A percentile compares a stretch with the other conserved stretches of the same genome.
These are phyloP conservation scores for Chlorophyllum brunneum DNA, from an alignment of 768 basidiomycete genomes.

Conservation along the genomic window DNA sequence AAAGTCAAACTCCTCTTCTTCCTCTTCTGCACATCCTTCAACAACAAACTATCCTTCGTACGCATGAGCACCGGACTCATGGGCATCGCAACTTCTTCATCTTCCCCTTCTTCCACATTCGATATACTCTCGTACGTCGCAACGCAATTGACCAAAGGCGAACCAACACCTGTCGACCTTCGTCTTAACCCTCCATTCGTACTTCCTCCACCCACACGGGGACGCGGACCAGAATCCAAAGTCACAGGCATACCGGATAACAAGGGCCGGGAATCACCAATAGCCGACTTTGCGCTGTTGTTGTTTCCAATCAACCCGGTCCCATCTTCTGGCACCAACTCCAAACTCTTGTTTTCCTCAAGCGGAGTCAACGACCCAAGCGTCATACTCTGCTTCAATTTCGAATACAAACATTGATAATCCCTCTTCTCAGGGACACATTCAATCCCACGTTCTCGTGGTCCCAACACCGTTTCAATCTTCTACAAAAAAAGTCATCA, in stretches of 20 bases:
- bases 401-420: constrained; percentile 1
- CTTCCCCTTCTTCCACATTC: neutral
- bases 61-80: constrained; percentile 6
- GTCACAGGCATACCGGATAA: neutral
- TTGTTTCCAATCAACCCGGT: neutral
- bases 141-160: neutral
- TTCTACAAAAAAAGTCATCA: neutral
- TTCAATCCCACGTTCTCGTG: neutral
- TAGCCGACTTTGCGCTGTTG: no score
- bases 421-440: neutral
- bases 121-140: neutral
- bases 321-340: neutral
- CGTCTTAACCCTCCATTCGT: neutral
- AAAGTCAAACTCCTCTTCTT: neutral
- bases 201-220: neutral
- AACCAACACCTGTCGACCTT: neutral
- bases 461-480: neutral
- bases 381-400: neutral
- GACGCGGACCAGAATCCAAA: neutral
- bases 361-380: neutral
- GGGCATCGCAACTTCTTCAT: neutral
- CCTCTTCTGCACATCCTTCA: neutral
- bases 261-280: neutral
- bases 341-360: neutral
- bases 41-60: constrained; percentile 3